A percentile compares a stretch with the other conserved stretches of the same genome.
Evolutionary conservation across 352 stramenopile genomes (phyloP).

Genomic region (Blastocystis sp.): DNA sequence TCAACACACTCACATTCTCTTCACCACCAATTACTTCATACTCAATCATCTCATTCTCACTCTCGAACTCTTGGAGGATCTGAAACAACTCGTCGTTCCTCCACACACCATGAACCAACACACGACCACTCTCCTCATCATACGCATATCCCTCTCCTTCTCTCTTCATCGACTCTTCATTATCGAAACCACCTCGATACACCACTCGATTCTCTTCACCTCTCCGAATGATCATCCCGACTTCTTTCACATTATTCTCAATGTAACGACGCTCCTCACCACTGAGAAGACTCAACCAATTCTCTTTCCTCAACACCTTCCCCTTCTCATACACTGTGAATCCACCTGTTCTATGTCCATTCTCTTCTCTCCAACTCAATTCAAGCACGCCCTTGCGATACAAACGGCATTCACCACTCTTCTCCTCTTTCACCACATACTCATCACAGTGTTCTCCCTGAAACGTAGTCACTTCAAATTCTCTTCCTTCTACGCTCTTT

Average conservation of each 20-base stretch:
- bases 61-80: not conserved
- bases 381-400: not conserved
- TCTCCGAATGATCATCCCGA: not conserved
- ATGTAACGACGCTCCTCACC: not conserved
- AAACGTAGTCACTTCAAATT: not conserved
- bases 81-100: constrained; percentile 1
- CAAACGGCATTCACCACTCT: not conserved
- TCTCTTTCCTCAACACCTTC: constrained; percentile 3
- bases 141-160: constrained; percentile 4
- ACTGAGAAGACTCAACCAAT: not conserved
- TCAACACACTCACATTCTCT: not conserved
- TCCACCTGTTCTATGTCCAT: not conserved
- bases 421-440: not conserved
- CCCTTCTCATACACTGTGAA: constrained; percentile 26
- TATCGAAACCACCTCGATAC: constrained; percentile 21
- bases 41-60: constrained; percentile 8
- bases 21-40: not conserved
- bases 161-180: not conserved
- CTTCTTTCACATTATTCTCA: not conserved
- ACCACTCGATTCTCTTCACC: not conserved
- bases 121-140: not conserved
- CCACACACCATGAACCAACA: constrained; percentile 13
- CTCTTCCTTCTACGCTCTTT: not conserved
- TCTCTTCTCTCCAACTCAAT: not conserved
- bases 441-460: not conserved